Conservation (phyloP, 1,284 basidiomycete species). For the Fistulina hepatica region DNA sequence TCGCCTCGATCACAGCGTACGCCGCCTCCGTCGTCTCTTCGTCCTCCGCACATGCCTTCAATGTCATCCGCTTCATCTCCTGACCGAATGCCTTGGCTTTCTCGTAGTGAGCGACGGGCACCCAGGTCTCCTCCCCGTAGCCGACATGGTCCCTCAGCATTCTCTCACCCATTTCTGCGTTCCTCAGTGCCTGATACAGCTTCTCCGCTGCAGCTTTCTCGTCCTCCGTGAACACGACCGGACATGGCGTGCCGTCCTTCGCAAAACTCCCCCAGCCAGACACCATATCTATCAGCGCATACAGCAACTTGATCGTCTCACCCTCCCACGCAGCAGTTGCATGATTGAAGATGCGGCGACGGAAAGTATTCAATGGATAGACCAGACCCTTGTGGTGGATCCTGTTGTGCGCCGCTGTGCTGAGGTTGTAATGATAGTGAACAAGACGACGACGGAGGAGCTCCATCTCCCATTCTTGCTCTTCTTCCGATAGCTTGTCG, state of each 20-base stretch:
- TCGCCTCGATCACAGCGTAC: constrained; percentile 22
- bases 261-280: constrained; percentile 28
- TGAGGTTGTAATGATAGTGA: constrained; percentile 35
- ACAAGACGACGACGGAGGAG: constrained; percentile 32
- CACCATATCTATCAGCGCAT: constrained; percentile 29
- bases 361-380: constrained; percentile 25
- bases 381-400: constrained; percentile 26
- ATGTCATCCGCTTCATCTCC: constrained; percentile 24
- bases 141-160: constrained; percentile 20
- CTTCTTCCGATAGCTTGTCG: constrained; percentile 22
- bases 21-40: constrained; percentile 21
- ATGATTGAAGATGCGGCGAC: constrained; percentile 29
- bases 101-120: constrained; percentile 29
- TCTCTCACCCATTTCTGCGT: constrained; percentile 24
- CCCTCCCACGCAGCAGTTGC: constrained; percentile 35
- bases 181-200: constrained; percentile 22
- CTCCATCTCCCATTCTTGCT: constrained; percentile 21
- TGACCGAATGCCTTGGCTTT: constrained; percentile 23
- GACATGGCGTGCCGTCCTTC: constrained; percentile 29
- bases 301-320: constrained; percentile 32
- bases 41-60: no score
- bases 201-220: constrained; percentile 30
- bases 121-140: constrained; percentile 31
- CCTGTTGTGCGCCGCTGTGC: constrained; percentile 31
- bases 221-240: constrained; percentile 32